Percentiles rank a stretch among this genome's conserved stretches.
Evolutionary conservation across 441 rosid genomes (phyloP).

Genomic region (Jatropha podagrica): DNA sequence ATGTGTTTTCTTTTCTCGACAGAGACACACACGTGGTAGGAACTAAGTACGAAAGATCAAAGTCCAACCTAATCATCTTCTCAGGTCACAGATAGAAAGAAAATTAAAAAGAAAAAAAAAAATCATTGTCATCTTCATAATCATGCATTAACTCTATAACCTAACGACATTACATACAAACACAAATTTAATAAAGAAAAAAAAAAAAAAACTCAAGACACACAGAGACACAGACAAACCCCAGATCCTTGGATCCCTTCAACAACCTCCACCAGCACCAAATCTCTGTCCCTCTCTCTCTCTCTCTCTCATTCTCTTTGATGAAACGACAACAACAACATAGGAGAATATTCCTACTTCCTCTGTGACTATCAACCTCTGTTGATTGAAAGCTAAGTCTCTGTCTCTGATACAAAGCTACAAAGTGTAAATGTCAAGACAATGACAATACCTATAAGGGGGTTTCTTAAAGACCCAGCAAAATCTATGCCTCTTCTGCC

Average conservation of each 20-base stretch:
- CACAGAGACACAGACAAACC: constrained; percentile 23
- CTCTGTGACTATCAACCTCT: constrained; percentile 38
- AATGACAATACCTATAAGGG: constrained; percentile 29
- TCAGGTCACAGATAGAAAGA: no score
- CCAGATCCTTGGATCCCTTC: constrained; percentile 27
- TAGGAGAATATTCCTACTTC: constrained; percentile 20
- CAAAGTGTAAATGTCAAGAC: constrained; percentile 53
- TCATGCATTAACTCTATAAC: constrained; percentile 2
- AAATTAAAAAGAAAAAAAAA: no score
- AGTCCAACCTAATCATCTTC: no score
- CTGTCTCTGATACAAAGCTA: constrained; percentile 11
- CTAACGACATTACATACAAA: neutral
- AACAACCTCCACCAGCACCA: constrained; percentile 25
- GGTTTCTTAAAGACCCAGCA: constrained; percentile 73
- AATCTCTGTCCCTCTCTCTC: constrained; percentile 19
- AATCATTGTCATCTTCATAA: neutral
- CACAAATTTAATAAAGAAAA: neutral
- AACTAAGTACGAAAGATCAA: no score
- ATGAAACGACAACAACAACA: constrained; percentile 15
- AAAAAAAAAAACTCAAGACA: neutral
- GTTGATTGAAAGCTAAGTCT: constrained; percentile 88
- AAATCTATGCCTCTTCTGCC: constrained; percentile 34
- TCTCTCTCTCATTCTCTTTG: constrained; percentile 3
- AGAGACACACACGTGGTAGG: no score
- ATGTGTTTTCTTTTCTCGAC: no score